Percentiles rank a stretch among this genome's conserved stretches.
Conservation (phyloP, 2,329 filamentous ascomycete genomes). For the Penicillium brevicompactum region DNA sequence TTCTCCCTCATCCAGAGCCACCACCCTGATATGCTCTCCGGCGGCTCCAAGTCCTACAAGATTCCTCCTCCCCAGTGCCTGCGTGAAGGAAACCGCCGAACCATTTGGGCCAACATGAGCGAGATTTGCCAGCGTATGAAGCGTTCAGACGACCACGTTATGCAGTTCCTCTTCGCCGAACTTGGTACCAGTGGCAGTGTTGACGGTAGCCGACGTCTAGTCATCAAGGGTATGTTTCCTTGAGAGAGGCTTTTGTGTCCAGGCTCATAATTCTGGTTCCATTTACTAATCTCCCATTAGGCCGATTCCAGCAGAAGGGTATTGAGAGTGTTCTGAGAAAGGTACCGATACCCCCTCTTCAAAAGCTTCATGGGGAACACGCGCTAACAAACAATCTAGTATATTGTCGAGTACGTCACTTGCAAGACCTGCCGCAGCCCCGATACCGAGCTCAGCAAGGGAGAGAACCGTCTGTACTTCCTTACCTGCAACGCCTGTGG, state of each 20-base stretch:
- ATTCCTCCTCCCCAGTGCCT: constrained; percentile 98
- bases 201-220: constrained; percentile 85
- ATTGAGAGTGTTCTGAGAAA: constrained; percentile 96
- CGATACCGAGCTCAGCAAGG: constrained; percentile 96
- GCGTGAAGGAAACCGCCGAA: constrained; percentile 99
- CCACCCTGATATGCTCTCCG: constrained; percentile 92
- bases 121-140: constrained; percentile 99
- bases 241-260: neutral
- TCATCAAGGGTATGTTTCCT: constrained; percentile 72
- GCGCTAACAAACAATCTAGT: constrained; percentile 4
- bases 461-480: constrained; percentile 98
- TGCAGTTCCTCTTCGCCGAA: constrained; percentile 94
- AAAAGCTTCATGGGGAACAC: neutral
- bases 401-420: constrained; percentile 86
- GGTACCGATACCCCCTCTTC: constrained; percentile 63
- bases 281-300: neutral
- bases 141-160: constrained; percentile 80
- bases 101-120: constrained; percentile 97
- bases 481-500: constrained; percentile 92
- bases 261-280: neutral
- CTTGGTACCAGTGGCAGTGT: constrained; percentile 96
- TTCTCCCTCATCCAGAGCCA: constrained; percentile 92
- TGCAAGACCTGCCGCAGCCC: constrained; percentile 98
- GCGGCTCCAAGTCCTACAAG: constrained; percentile 94
- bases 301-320: constrained; percentile 99